Evolutionary conservation across 176 grass and related monocot genomes (phyloP), one percentile per base, ranked within the genome.

Genomic region (Oryza nivara): DNA sequence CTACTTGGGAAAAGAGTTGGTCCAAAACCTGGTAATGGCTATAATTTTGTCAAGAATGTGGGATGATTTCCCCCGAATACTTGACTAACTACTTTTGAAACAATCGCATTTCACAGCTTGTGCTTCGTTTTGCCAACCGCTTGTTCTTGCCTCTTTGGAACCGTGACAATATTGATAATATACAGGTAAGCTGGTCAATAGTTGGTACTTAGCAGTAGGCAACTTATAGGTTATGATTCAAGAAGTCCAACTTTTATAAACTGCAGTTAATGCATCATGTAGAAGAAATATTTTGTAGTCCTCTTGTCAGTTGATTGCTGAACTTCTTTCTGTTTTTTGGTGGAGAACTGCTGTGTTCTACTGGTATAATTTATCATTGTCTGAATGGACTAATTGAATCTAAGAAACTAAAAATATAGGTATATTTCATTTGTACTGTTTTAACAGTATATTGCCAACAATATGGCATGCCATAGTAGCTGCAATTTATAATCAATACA

Each of bases 1-100:
- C 70, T 97, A 97, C 87, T 83, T 97, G 81, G 95, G 95, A 77
- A 97, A 97, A 87, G 95, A 97, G 65, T 82, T 97, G 81, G 95
- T 97, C 74, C 95, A 97, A 75, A 97, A 97, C 86, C 77, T 97
- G 95, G 95, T 97, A 94, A 85, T 69, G 34, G 60, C 25, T 79
- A 11, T 61, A 81, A 76, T 36, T 68, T 82, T 75, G 3, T 79
- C 58, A 63, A 63, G 58, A 63, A 23, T 63, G 23, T 77, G 41
- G 58, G 23, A 70, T 88, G 16, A 9, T 76, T 79, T 76, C 76
- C 17, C 16, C 36, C 13, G 15, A 79, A 67, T 65, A 45, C 10
- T 83, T 75, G 17, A 60, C 23, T 79, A 84, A 81, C 45, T 85
- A 78, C 11, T 74, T 79, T 91, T 80, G 67, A 65, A 77, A 23